Evolutionary conservation across 73 alveolate genomes (phyloP), one percentile per base, ranked within the genome.

Genomic region (Tetrahymena thermophila): DNA sequence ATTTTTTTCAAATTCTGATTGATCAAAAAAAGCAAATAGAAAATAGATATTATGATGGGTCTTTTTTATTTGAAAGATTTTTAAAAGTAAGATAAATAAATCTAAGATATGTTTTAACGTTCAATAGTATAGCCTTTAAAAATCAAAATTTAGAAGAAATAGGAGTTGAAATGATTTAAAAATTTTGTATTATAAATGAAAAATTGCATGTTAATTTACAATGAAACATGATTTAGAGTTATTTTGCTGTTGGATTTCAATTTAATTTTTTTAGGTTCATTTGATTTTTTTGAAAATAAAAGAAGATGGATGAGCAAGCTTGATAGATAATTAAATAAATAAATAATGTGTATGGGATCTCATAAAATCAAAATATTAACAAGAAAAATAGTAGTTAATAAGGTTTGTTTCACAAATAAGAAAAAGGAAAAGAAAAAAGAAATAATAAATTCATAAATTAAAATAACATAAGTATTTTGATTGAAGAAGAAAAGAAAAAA

Each of bases 211-310:
- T 34, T 56, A n/a, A n/a, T 56, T 28, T 71, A 10, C 5, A 25
- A 19, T 71, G 35, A 71, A 71, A 31, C 13, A 71, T 71, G 37
- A 71, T 23, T 23, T 56, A 56, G 85, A 23, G 85, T 56, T 25
- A 56, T n/a, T 71, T 71, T 71, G 89, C 89, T 71, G 89, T 71
- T 71, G 89, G 89, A 71, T 71, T 71, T 71, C 89, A 71, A 71
- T 71, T 71, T 71, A n/a, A 71, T 71, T 71, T 50, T 71, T 71
- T 71, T 71, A 25, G 89, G 89, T 71, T 31, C 37, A 71, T 71
- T 71, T 71, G 31, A 71, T 71, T 71, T 71, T 71, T 71, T 71
- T 71, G 89, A 71, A 71, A 71, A 71, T 71, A 31, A 71, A 71
- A 71, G 89, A 19, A 71, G 89, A 71, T 71, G 35, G 37, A 21